Base-by-base conservation (phyloP, 78 protist genomes). In the Dictyostelium purpureum region DNA sequence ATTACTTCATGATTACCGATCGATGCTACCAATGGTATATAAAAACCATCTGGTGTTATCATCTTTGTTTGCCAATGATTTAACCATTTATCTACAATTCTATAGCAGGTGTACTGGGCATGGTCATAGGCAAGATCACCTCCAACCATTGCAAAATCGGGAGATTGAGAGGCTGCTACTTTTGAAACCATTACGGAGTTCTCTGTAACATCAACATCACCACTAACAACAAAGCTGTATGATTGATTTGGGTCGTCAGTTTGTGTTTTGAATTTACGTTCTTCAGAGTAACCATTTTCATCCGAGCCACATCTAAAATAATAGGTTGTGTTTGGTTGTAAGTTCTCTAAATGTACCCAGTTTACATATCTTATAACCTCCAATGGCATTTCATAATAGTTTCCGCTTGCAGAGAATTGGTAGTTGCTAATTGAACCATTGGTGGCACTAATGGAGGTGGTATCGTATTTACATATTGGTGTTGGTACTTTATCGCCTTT, bases 1-100 rank as follows among this genome's bases (percentile, higher is more conserved):
- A 85, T 73, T 1, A 73, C 91, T 54, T 91, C 95, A 26, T 91
- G 95, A 51, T 91, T 91, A 10, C 95, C 95, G 24, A 91, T 74
- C 0, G 90, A 33, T 0, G 82, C 82, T 24, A 81, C 54, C 54
- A 79, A 56, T 2, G 90, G 87, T 2, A 91, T 82, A 19, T 87
- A 33, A 7, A 19, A 11, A 6, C 90, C 90, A 0, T 43, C 35
- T 3, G 91, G 75, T 0, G 95, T 69, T 5, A 91, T 70, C 95
- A 91, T 91, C 11, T 33, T 26, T 0, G 9, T 40, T 70, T 91
- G 93, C 92, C 91, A 91, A 19, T 35, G 49, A 4, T 69, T 73
- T 40, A 91, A 9, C 85, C 88, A 91, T 82, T 82, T 79, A 31
- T 91, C 95, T 10, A 82, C 54, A 10, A 91, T 43, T 24, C 95